Base-by-base conservation (phyloP, 768 basidiomycete genomes). In the Panaeolus papilionaceus region DNA sequence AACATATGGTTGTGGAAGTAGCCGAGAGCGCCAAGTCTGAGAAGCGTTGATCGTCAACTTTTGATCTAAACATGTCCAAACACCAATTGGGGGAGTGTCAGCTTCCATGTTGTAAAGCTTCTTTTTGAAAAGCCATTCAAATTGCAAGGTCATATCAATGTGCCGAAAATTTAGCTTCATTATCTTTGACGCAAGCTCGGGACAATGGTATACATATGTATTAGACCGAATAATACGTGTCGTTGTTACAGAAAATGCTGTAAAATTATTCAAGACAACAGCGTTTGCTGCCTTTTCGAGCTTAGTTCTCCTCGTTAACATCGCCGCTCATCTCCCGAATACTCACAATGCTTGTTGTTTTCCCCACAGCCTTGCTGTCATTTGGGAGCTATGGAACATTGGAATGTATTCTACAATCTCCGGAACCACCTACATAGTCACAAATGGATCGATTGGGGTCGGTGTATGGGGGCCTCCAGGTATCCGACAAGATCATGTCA, bases 361-460 rank as follows among this genome's bases (percentile, higher is more conserved):
- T 58, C 54, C 54, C 54, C 54, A 58, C 54, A 58, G 54, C 26
- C 54, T 58, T 28, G 49, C 26, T 51, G 49, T 23, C 20, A 51
- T 51, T 10, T 26, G 10, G 33, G 12, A 45, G 45, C 45, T 45
- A 45, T 18, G 16, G 40, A 42, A 42, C 40, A 11, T 16, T 47
- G 45, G 45, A 47, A 47, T 47, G 45, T 18, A 18, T 47, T 16
- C 45, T 18, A 8, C 45, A 47, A 47, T 47, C 45, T 8, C 6
- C 49, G 23, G 49, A 26, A 51, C 23, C 4, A 51, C 49, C 49
- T 23, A 54, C 51, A 26, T 33, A 58, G 47, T 58, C 54, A 58
- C 54, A 58, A 5, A 33, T 10, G 33, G 4, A 33, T 58, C 28
- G 54, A 58, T 58, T 58, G 54, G 28, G 20, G 12, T 14, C 16